Base-by-base conservation (phyloP, 495 filamentous ascomycete species). In the Xylaria nigripes region DNA sequence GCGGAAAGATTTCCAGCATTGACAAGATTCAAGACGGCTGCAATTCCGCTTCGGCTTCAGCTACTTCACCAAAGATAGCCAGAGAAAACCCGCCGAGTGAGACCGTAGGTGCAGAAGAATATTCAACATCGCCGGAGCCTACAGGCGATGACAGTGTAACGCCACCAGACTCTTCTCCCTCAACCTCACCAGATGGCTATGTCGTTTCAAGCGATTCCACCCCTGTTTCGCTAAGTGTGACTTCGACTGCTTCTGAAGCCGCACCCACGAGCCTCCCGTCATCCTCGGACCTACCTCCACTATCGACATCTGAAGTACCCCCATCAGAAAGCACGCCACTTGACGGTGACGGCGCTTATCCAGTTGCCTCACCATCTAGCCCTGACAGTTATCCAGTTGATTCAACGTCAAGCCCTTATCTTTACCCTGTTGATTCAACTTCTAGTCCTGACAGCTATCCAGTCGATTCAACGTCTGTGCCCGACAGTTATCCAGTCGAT, bases 21-120 rank as follows among this genome's bases (percentile, higher is more conserved):
- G 56, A 62, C 36, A 61, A 59, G 46, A 56, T 66, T 18, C 41
- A 58, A 15, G 56, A 57, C 12, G 60, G 55, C 32, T 65, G 63
- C 15, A 18, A 41, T 22, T 47, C 52, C 3, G 32, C 22, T 27
- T 41, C 52, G 16, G 16, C 53, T 34, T 44, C 48, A 18, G 16
- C 54, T 32, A 45, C 25, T 42, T 42, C 54, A 0, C 25, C 29
- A 12, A 58, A 41, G 38, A 22, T 57, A 27, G 54, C 40, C 9
- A 63, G 53, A 40, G 56, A 50, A 6, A 48, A 51, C 24, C 45
- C 48, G 10, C 36, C 22, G 9, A 47, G 15, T 34, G 50, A 51
- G 29, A 6, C 50, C 0, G 48, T 45, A 40, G 27, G 19, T 13
- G 32, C 2, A 30, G 10, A 41, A 15, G 15, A 30, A 22, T 40